phyloP scores from a whole-genome alignment of 805 yeast genomes.

The Ogataea trehaloabstinens region DNA sequence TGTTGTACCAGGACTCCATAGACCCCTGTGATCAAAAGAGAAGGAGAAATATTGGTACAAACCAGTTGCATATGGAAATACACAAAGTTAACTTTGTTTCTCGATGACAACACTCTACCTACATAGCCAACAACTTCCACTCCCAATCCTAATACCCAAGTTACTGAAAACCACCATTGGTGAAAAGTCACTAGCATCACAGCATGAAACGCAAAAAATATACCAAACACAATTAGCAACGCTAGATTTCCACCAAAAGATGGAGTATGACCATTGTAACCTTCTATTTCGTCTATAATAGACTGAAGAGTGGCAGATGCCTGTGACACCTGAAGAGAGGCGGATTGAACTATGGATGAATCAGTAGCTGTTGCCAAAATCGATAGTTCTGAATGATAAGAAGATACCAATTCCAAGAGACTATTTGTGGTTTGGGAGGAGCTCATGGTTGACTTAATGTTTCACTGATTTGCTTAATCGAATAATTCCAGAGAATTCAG shows the following conservation, averaged over 20 bases:
- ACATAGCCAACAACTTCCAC: conserved; percentile 68
- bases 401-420: not conserved
- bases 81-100: conserved; percentile 30
- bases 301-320: conserved; percentile 22
- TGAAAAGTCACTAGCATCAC: conserved; percentile 40
- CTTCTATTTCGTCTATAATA: conserved; percentile 15
- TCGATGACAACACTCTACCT: conserved; percentile 52
- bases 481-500: no score
- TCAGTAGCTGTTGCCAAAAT: conserved; percentile 27
- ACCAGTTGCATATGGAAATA: conserved; percentile 62
- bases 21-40: conserved; percentile 76
- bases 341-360: conserved; percentile 8
- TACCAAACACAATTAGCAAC: conserved; percentile 32
- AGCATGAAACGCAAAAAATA: conserved; percentile 41
- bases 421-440: conserved; percentile 6
- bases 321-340: conserved; percentile 19
- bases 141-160: conserved; percentile 52
- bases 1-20: conserved; percentile 67
- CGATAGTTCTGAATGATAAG: conserved; percentile 8
- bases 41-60: conserved; percentile 73
- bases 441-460: no score
- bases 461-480: no score
- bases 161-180: conserved; percentile 63
- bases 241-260: conserved; percentile 57
- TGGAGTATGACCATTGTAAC: conserved; percentile 45